Evolutionary conservation across 306 rosid species (phyloP).

Genomic region (Prunus campanulata): DNA sequence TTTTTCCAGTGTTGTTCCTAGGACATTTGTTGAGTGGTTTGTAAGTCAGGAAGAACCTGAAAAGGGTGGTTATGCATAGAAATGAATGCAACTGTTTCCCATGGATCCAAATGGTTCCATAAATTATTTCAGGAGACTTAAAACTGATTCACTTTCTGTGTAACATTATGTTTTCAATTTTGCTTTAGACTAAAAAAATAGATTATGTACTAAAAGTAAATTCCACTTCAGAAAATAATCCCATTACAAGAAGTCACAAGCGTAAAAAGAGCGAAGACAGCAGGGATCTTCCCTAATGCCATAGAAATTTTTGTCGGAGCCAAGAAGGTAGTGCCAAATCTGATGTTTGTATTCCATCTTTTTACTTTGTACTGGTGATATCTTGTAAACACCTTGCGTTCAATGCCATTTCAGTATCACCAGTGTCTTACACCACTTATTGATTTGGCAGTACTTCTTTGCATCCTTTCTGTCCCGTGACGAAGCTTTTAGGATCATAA

Average conservation of each 20-base stretch:
- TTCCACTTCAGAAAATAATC: conserved; percentile 71
- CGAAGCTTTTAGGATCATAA: conserved; percentile 80
- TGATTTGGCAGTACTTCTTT: conserved; percentile 76
- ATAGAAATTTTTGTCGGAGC: conserved; percentile 68
- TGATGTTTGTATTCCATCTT: conserved; percentile 1
- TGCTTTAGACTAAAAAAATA: neutral
- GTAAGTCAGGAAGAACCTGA: neutral
- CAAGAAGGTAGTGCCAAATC: conserved; percentile 58
- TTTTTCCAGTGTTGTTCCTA: neutral
- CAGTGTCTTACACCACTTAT: conserved; percentile 25
- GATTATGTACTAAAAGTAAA: neutral
- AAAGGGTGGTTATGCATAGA: neutral
- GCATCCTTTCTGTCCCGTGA: conserved; percentile 93
- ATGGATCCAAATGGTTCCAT: neutral
- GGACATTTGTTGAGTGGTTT: neutral
- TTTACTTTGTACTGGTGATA: conserved; percentile 22
- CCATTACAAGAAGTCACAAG: conserved; percentile 72
- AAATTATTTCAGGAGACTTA: neutral
- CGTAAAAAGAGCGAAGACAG: conserved; percentile 89
- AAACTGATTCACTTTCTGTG: neutral
- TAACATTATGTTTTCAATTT: neutral
- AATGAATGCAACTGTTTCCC: neutral
- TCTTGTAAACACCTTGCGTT: conserved; percentile 9
- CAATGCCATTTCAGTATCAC: conserved; percentile 23
- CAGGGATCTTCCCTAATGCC: conserved; percentile 96